Percentiles rank a stretch among this genome's conserved stretches.
These are phyloP conservation scores for Nicotiana otophora DNA, from an alignment of 257 asterid species.

Conservation along the genomic window DNA sequence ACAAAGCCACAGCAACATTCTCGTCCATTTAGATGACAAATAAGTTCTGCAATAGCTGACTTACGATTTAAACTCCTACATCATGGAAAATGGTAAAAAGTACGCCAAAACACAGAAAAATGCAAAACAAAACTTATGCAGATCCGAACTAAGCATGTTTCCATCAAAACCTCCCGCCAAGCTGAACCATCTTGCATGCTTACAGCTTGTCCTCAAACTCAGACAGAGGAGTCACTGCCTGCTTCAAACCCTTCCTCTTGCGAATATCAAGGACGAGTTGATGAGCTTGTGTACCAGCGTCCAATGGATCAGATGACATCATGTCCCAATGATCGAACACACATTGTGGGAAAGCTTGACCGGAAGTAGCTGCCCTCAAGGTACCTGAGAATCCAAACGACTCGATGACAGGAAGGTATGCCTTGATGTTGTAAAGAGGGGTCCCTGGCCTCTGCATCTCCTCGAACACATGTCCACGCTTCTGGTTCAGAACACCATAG, in stretches of 20 bases:
- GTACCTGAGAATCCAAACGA: constrained; percentile 38
- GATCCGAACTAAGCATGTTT: background rate
- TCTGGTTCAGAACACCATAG: constrained; percentile 41
- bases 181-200: background rate
- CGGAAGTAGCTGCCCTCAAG: constrained; percentile 41
- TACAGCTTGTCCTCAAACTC: constrained; percentile 40
- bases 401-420: constrained; percentile 36
- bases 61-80: background rate
- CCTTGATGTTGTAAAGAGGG: constrained; percentile 43
- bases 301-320: constrained; percentile 40
- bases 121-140: background rate
- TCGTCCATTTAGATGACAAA: background rate
- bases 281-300: constrained; percentile 23
- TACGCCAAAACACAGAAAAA: background rate
- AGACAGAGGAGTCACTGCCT: constrained; percentile 33
- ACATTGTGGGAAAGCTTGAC: constrained; percentile 42
- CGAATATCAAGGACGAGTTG: constrained; percentile 28
- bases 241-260: constrained; percentile 46
- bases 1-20: background rate
- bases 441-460: constrained; percentile 47
- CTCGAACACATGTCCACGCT: constrained; percentile 44
- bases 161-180: background rate
- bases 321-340: constrained; percentile 43
- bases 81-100: background rate
- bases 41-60: background rate